Base-by-base conservation (phyloP, 2,329 filamentous ascomycete species). In the Rachicladosporium sp. region DNA sequence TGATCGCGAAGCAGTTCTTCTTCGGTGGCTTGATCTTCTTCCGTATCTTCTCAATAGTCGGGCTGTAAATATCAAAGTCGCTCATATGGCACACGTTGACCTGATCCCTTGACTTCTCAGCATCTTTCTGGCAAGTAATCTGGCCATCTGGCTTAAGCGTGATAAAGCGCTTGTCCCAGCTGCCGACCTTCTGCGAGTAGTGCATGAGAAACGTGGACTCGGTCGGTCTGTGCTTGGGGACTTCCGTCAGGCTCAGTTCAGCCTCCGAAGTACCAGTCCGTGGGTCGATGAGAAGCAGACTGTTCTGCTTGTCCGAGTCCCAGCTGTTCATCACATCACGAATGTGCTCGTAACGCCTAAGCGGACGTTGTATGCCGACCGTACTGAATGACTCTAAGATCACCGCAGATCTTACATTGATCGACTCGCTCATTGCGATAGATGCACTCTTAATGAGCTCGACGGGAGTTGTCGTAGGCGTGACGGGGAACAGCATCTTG, bases 301-400 rank as follows among this genome's bases (percentile, higher is more conserved):
- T 69, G 52, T 93, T 91, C 50, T 87, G 80, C 2, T 71, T 68
- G 57, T 94, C 87, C 33, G 72, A 69, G 44, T 93, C 84, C 89
- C 89, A 96, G 0, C 87, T 93, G 58, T 93, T 93, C 71, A 95
- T 74, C 13, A 94, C 75, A 52, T 94, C 85, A 43, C 85, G 76
- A 27, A 96, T 73, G 45, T 76, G 77, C 63, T 96, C 89, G 56
- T 94, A 95, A 31, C 78, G 79, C 31, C 89, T 80, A 19, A 96
- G 64, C 1, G 83, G 81, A 31, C 89, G 77, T 58, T 93, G 83
- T 2, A 96, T 69, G 23, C 85, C 85, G 1, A 91, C 71, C 33
- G 78, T 72, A 12, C 70, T 65, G 57, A 87, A 95, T 12, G 73
- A 76, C 59, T 96, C 89, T 11, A 87, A 61, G 8, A 95, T 59